A percentile compares a stretch with the other conserved stretches of the same genome.
phyloP scores from a whole-genome alignment of 2,329 filamentous ascomycete genomes.

The Hymenotorrendiella dingleyae region DNA sequence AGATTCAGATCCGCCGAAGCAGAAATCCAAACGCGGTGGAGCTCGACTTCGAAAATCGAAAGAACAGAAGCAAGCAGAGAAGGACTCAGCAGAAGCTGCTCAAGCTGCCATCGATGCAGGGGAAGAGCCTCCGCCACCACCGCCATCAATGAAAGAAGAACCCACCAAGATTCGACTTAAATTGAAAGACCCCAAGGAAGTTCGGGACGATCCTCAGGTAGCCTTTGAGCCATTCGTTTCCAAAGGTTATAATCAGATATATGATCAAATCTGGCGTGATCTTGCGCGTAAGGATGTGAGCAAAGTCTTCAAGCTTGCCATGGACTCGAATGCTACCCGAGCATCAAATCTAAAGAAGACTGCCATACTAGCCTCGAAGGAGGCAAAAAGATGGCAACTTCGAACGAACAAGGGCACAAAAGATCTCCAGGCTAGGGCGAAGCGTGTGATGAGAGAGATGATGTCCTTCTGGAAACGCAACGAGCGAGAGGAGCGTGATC shows the following conservation, averaged over 20 bases:
- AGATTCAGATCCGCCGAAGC: slow-evolving; percentile 42
- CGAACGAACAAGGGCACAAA: slow-evolving; percentile 98
- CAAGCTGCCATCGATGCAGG: slow-evolving; percentile 78
- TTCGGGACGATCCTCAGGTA: slow-evolving; percentile 38
- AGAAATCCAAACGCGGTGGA: slow-evolving; percentile 43
- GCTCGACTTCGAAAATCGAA: slow-evolving; percentile 85
- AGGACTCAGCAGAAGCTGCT: slow-evolving; percentile 77
- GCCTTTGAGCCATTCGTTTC: slow-evolving; percentile 57
- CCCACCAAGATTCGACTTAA: slow-evolving; percentile 56
- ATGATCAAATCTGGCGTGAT: slow-evolving; percentile 95
- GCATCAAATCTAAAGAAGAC: slow-evolving; percentile 97
- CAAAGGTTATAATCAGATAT: slow-evolving; percentile 93
- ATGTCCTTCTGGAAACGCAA: slow-evolving; percentile 99
- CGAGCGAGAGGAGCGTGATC: slow-evolving; percentile 91
- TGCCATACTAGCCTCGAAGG: slow-evolving; percentile 91
- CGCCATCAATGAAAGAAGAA: slow-evolving; percentile 25
- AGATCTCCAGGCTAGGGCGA: slow-evolving; percentile 91
- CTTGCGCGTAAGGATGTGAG: slow-evolving; percentile 88
- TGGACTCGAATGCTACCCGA: slow-evolving; percentile 78
- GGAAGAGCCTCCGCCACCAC: slow-evolving; percentile 58
- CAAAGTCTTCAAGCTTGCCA: slow-evolving; percentile 85
- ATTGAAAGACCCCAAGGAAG: slow-evolving; percentile 41
- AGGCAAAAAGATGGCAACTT: slow-evolving; percentile 94
- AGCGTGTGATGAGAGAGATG: slow-evolving; percentile 99
- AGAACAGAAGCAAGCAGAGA: slow-evolving; percentile 75